Evolutionary conservation across 164 flowering plant genomes (phyloP).

Genomic region (Dillenia suffruticosa): DNA sequence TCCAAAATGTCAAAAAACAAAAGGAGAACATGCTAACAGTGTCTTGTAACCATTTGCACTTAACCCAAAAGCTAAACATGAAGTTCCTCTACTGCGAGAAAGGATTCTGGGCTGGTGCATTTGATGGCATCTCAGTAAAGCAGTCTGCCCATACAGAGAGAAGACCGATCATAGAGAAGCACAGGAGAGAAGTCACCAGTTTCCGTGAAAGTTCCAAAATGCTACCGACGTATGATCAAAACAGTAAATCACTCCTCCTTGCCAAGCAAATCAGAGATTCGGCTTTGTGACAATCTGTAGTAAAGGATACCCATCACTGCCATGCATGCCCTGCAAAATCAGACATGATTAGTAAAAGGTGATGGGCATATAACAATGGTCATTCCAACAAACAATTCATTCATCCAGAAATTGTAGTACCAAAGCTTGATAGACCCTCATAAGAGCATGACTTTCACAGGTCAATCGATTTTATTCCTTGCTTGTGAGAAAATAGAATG

Average conservation of each 20-base stretch:
- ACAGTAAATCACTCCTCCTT: constrained; percentile 22
- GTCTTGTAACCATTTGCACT: no score
- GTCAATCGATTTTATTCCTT: no score
- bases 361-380: neutral
- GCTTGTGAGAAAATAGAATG: no score
- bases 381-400: neutral
- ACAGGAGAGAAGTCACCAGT: neutral
- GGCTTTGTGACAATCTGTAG: constrained; percentile 82
- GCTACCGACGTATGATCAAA: no score
- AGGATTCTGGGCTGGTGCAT: no score
- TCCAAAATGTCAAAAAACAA: no score
- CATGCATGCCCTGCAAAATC: constrained; percentile 87
- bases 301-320: constrained; percentile 97
- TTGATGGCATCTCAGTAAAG: no score
- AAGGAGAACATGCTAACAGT: no score
- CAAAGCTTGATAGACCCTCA: neutral
- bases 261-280: constrained; percentile 31
- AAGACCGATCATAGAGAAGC: neutral
- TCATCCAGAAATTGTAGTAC: neutral
- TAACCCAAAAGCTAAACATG: no score
- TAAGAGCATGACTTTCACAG: no score
- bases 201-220: neutral
- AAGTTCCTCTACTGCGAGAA: no score
- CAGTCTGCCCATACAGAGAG: no score
- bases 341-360: constrained; percentile 1